Base-by-base conservation (phyloP, 345 rosid species). In the Heritiera fomes region DNA sequence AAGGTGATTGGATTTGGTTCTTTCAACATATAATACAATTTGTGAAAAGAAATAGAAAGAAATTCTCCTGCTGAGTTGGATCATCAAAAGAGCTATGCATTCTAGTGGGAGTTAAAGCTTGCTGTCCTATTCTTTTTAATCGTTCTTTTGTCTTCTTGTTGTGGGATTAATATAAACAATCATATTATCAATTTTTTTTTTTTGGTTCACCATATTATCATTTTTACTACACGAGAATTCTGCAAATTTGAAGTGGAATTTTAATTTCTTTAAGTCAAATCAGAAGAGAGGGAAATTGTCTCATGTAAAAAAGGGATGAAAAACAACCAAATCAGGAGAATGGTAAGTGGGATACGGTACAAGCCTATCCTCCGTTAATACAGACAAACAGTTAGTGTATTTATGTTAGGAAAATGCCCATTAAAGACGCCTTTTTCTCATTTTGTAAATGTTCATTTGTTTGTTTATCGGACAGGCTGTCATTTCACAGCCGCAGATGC, bases 281-380 rank as follows among this genome's bases (percentile, higher is more conserved):
- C 38, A 34, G 3, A 3, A 34, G 38, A 34, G 2, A 1, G 2
- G 38, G 38, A 38, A 34, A 14, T 72, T 53, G 17, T 52, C 23
- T 71, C 28, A 18, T 32, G 41, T 71, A 6, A 70, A 50, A 8
- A 15, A 43, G 7, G 1, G 15, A 5, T 6, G n/a, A n/a, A 28
- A 55, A 13, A 71, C 11, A 5, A 53, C 1, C 75, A 32, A 50
- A 71, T 71, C 14, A 52, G 45, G n/a, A 52, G 60, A 50, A 71
- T 34, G 75, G 30, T 53, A 53, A 72, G 75, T 72, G 75, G 56
- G 75, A 8, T 30, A 53, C 63, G 34, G 1, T 30, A 53, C 75
- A 53, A 2, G 6, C 15, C 46, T 34, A 53, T 34, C 47, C 75
- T 34, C 62, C 75, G 53, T 53, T 72, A 9, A 17, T 38, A 14